Base-by-base conservation (phyloP, 1,284 basidiomycete genomes). In the Flammula alnicola region DNA sequence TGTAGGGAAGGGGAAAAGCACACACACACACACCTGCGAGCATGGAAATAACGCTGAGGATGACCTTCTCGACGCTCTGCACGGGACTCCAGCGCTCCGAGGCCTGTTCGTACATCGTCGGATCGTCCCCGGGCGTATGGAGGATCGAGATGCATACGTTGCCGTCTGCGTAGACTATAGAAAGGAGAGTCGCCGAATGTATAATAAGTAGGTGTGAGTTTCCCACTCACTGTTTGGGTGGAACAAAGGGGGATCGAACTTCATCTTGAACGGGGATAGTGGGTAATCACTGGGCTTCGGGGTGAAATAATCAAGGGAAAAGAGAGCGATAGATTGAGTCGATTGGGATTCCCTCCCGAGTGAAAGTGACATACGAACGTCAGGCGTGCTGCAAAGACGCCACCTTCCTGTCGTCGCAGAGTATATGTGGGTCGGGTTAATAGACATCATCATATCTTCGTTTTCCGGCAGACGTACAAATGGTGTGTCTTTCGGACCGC, bases 31-130 rank as follows among this genome's bases (percentile, higher is more conserved):
- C 58, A 91, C 91, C 90, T 57, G 97, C 95, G n/a, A 99, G 83
- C 96, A 99, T 98, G 47, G 93, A 96, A 58, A 99, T 87, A 16
- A 99, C 96, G 59, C 92, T 95, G 5, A 99, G 77, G 47, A 95
- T 81, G 53, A 99, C 97, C 69, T 97, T 98, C 74, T 99, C 93
- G 35, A 99, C 93, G 63, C 89, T 92, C 72, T 97, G 94, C 0
- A 99, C 95, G 12, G 97, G 97, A 52, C 92, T 95, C 97, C 97
- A 99, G 33, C 97, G 84, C 68, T 99, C 97, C 20, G 91, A 94
- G 0, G 96, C 95, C 54, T 90, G 86, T 68, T 99, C 97, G 62
- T 92, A 92, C 81, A 88, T 88, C 51, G 84, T 88, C 19, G 90
- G 90, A 62, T 92, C 97, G 67, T 99, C 97, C 7, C 97, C 97